Percentiles rank a stretch among this genome's conserved stretches.
These are phyloP conservation scores for Penicillium chermesinum DNA, from an alignment of 495 filamentous ascomycete genomes.

Conservation along the genomic window DNA sequence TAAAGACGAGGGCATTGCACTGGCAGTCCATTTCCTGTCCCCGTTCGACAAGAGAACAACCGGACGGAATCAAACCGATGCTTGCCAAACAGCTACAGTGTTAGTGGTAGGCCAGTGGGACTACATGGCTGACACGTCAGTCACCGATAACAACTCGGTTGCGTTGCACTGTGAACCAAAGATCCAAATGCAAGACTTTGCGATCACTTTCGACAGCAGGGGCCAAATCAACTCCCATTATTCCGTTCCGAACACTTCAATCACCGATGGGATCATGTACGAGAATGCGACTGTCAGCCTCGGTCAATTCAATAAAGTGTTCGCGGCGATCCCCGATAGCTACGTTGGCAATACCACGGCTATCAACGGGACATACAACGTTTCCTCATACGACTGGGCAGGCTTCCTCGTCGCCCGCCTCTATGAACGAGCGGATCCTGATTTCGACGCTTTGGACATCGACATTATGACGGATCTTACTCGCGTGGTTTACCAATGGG, in stretches of 20 bases:
- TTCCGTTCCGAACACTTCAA: conserved; percentile 15
- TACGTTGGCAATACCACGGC: conserved; percentile 28
- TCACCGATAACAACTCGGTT: conserved; percentile 31
- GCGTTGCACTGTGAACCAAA: conserved; percentile 36
- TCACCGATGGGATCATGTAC: conserved; percentile 30
- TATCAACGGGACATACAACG: conserved; percentile 24
- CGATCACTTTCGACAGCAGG: conserved; percentile 30
- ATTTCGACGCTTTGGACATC: conserved; percentile 25
- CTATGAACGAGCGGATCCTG: conserved; percentile 26
- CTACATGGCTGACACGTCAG: conserved; percentile 21
- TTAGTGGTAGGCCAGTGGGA: conserved; percentile 40
- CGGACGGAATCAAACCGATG: conserved; percentile 13
- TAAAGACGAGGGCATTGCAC: conserved; percentile 22
- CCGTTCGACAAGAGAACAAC: conserved; percentile 11
- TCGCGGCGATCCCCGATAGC: conserved; percentile 36
- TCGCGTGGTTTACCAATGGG: conserved; percentile 38
- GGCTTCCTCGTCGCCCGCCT: conserved; percentile 37
- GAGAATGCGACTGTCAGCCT: conserved; percentile 37
- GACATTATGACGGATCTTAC: conserved; percentile 23
- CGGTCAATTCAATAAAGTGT: conserved; percentile 40
- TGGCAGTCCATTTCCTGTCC: conserved; percentile 38
- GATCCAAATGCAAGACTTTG: conserved; percentile 22
- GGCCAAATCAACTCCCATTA: conserved; percentile 26
- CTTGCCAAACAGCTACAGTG: conserved; percentile 34
- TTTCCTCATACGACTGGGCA: conserved; percentile 39